Evolutionary conservation across 345 rosid species (phyloP).

Genomic region (Eucalyptus pauciflora): DNA sequence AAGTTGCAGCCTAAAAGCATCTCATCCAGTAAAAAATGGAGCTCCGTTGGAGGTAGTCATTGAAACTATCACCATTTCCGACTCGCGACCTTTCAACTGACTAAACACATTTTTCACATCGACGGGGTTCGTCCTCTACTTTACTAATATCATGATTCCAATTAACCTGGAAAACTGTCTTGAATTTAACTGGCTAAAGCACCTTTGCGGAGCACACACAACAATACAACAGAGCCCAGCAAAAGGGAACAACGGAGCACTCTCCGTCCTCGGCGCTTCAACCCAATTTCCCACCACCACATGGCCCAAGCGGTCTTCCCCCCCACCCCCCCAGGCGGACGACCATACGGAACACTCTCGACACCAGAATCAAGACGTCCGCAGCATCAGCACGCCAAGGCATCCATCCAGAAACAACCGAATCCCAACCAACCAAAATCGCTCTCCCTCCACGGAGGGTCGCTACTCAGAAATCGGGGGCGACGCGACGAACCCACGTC

Average conservation of each 20-base stretch:
- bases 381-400: not conserved
- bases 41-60: not conserved
- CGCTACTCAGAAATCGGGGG: not conserved
- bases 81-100: not conserved
- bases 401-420: not conserved
- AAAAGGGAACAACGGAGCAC: not conserved
- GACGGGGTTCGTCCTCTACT: not conserved
- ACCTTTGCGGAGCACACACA: not conserved
- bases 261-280: not conserved
- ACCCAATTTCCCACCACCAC: not conserved
- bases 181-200: not conserved
- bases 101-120: not conserved
- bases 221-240: not conserved
- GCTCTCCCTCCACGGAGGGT: not conserved
- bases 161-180: too few species aligned
- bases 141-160: not conserved
- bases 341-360: not conserved
- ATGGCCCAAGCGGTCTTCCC: not conserved
- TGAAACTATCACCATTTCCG: not conserved
- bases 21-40: not conserved
- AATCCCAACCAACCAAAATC: not conserved
- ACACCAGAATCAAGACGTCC: not conserved
- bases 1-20: not conserved
- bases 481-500: not conserved
- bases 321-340: not conserved